A percentile compares a stretch with the other conserved stretches of the same genome.
phyloP scores from a whole-genome alignment of 257 asterid species.

The Rubia yunnanensis region DNA sequence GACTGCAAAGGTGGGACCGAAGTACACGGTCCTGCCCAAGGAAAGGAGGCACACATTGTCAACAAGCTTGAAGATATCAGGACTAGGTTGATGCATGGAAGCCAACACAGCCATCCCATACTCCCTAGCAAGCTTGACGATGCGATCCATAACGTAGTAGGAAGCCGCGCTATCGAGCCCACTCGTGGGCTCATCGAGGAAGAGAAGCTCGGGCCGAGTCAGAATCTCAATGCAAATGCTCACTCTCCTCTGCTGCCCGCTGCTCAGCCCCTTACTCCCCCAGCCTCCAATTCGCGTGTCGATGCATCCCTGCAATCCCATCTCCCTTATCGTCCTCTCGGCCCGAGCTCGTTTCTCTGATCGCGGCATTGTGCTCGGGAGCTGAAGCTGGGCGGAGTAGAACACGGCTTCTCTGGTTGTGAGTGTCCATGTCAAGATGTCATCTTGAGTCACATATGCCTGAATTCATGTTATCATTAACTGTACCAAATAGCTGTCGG shows the following conservation, averaged over 20 bases:
- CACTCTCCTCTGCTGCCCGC: constrained; percentile 52
- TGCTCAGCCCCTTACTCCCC: constrained; percentile 48
- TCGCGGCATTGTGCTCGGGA: constrained; percentile 36
- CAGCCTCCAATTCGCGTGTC: constrained; percentile 46
- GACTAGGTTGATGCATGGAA: constrained; percentile 47
- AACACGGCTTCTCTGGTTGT: constrained; percentile 48
- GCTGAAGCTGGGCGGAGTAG: constrained; percentile 54
- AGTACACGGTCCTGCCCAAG: constrained; percentile 36
- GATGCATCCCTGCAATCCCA: constrained; percentile 44
- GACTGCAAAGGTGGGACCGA: constrained; percentile 34
- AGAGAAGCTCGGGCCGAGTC: constrained; percentile 50
- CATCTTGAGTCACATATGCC: constrained; percentile 56
- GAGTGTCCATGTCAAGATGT: constrained; percentile 45
- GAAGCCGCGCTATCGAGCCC: constrained; percentile 63
- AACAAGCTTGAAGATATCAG: constrained; percentile 44
- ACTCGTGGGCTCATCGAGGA: constrained; percentile 66
- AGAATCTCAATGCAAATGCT: constrained; percentile 56
- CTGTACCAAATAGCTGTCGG: no score
- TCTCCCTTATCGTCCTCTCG: constrained; percentile 39
- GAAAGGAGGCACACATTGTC: constrained; percentile 46
- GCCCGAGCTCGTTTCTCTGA: constrained; percentile 33
- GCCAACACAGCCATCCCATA: constrained; percentile 47
- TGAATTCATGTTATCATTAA: no score
- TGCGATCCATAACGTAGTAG: constrained; percentile 31
- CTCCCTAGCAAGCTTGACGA: constrained; percentile 32